Conservation (phyloP, 2,329 filamentous ascomycete species). For the Xylaria sp. region DNA sequence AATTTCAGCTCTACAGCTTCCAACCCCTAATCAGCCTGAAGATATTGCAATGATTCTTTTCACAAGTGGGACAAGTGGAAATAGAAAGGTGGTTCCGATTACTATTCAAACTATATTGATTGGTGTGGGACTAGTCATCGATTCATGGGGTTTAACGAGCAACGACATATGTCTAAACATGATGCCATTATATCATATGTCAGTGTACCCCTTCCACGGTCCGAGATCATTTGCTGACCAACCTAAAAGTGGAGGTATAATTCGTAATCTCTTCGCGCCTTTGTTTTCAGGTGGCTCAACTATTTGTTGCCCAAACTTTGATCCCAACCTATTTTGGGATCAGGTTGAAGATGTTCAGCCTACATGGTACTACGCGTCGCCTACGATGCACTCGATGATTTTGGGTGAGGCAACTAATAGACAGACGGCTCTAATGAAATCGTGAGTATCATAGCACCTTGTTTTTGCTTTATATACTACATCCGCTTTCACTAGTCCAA, state of each 20-base stretch:
- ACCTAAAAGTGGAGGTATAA: conserved; percentile 59
- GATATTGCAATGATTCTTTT: conserved; percentile 65
- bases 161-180: conserved; percentile 66
- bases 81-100: conserved; percentile 68
- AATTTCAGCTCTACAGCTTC: conserved; percentile 3
- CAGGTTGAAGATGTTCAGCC: conserved; percentile 59
- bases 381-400: conserved; percentile 67
- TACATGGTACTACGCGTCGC: conserved; percentile 69
- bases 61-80: conserved; percentile 68
- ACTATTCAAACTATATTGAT: conserved; percentile 61
- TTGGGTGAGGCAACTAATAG: conserved; percentile 58
- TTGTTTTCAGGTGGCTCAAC: conserved; percentile 64
- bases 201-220: conserved; percentile 44
- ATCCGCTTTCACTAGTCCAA: not conserved
- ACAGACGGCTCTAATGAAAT: conserved; percentile 54
- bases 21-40: conserved; percentile 55
- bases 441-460: conserved; percentile 30
- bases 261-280: conserved; percentile 66
- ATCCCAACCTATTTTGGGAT: conserved; percentile 67
- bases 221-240: conserved; percentile 23
- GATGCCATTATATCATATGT: conserved; percentile 69
- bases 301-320: conserved; percentile 65
- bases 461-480: not conserved
- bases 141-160: conserved; percentile 62
- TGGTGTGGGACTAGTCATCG: conserved; percentile 63